A percentile compares a stretch with the other conserved stretches of the same genome.
Conservation (phyloP, 176 grass and related monocot genomes). For the Phragmites australis region DNA sequence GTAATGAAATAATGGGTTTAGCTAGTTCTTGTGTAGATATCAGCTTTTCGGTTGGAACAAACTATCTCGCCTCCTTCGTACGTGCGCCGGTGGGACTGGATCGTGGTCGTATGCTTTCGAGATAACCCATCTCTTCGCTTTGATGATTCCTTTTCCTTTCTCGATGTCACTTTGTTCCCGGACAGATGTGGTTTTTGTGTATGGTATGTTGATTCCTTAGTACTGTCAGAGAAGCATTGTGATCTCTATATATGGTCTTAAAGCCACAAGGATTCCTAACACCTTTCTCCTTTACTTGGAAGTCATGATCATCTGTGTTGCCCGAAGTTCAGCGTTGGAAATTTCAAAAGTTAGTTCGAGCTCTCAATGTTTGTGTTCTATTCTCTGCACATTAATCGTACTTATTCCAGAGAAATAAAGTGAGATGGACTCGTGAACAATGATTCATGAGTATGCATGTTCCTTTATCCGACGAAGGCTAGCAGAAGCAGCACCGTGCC, state of each 20-base stretch:
- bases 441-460: background rate
- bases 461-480: background rate
- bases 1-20: background rate
- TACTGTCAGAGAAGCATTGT: background rate
- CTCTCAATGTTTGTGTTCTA: no score
- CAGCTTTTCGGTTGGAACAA: constrained; percentile 23
- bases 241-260: background rate
- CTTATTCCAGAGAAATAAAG: background rate
- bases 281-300: background rate
- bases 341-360: no score
- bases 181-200: constrained; percentile 21
- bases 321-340: background rate
- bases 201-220: constrained; percentile 6
- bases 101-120: constrained; percentile 35
- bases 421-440: background rate
- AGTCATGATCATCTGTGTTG: no score
- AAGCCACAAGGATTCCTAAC: constrained; percentile 1
- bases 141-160: background rate
- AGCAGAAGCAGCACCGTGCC: background rate
- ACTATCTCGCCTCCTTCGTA: background rate
- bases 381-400: no score
- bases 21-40: background rate
- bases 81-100: constrained; percentile 17
- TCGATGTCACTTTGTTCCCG: background rate
- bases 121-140: constrained; percentile 24